Conservation (phyloP, 345 rosid genomes). For the Salix koriyanagi region DNA sequence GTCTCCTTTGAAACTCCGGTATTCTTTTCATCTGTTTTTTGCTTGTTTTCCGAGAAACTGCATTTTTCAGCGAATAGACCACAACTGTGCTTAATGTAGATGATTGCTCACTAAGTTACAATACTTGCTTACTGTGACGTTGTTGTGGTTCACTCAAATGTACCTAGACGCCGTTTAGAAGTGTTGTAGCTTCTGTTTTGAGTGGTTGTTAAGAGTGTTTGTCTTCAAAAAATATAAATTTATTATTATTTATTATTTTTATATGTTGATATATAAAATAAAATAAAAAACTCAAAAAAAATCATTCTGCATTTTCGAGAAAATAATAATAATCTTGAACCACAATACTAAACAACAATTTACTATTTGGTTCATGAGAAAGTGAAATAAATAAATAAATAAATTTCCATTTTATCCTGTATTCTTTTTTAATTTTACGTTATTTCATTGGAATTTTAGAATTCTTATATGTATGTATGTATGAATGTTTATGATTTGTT, state of each 20-base stretch:
- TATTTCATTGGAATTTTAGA: neutral
- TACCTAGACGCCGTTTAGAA: neutral
- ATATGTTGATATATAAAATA: too few relatives aligned
- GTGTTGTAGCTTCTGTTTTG: too few relatives aligned
- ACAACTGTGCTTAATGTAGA: neutral
- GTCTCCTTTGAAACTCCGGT: constrained; percentile 93
- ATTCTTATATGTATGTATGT: neutral
- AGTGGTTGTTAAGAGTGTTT: too few relatives aligned
- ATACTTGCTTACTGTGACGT: neutral
- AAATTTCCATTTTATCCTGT: neutral
- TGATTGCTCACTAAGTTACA: neutral
- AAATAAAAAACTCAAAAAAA: too few relatives aligned
- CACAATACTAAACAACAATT: too few relatives aligned
- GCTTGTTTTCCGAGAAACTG: constrained; percentile 5
- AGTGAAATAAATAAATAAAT: neutral
- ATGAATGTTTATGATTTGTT: neutral
- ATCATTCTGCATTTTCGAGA: too few relatives aligned
- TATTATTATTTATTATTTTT: too few relatives aligned
- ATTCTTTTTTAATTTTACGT: neutral
- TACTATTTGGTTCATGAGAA: neutral
- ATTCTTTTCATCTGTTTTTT: constrained; percentile 1
- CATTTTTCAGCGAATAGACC: neutral
- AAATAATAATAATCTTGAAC: too few relatives aligned
- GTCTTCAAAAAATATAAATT: too few relatives aligned
- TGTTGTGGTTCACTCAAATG: neutral